Evolutionary conservation across 2,329 filamentous ascomycete genomes (phyloP).

Genomic region (Domatiomyces catenatus): DNA sequence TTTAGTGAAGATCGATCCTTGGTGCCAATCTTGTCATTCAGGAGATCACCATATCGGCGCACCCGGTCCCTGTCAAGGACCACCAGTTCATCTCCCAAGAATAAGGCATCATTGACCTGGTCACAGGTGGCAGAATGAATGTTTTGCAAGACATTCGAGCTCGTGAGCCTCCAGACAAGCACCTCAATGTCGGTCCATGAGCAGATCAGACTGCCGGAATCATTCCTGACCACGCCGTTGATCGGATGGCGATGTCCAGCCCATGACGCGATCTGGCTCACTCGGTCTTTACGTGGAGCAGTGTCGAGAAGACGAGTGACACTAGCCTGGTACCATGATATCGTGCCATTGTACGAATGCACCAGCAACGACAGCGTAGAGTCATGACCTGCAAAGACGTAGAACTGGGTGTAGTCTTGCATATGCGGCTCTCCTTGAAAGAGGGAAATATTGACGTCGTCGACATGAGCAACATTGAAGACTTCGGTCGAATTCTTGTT

Average conservation of each 20-base stretch:
- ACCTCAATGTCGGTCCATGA: background rate
- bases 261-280: conserved; percentile 54
- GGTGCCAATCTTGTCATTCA: background rate
- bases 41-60: background rate
- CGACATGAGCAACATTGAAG: conserved; percentile 75
- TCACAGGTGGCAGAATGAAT: background rate
- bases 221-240: conserved; percentile 74
- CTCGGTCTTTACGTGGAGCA: conserved; percentile 41
- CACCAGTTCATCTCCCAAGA: background rate
- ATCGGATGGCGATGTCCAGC: conserved; percentile 70
- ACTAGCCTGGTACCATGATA: conserved; percentile 66
- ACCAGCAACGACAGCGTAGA: conserved; percentile 58
- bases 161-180: background rate
- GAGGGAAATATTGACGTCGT: conserved; percentile 37
- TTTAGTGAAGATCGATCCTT: background rate
- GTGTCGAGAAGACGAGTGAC: conserved; percentile 67
- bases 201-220: conserved; percentile 35
- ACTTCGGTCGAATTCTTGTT: conserved; percentile 49
- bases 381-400: conserved; percentile 53
- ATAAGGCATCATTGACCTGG: background rate
- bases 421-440: conserved; percentile 16
- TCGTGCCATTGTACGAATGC: conserved; percentile 71
- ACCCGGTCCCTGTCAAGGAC: background rate
- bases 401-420: conserved; percentile 51
- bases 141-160: background rate